These are phyloP conservation scores for Aristolochia californica DNA, from an alignment of 164 flowering plant species.

Conservation along the genomic window DNA sequence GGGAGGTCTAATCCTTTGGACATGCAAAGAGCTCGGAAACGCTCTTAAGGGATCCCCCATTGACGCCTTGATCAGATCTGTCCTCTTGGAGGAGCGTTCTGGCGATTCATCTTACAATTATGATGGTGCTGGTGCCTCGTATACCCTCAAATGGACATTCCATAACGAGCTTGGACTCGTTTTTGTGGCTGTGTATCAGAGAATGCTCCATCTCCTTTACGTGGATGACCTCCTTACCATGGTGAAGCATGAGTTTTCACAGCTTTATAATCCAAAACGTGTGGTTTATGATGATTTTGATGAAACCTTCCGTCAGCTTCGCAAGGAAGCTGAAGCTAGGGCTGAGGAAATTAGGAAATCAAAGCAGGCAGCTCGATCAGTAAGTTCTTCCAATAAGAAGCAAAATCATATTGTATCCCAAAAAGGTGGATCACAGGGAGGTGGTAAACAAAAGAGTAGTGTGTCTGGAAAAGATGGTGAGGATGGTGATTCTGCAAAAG, in stretches of 20 bases:
- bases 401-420: conserved; percentile 31
- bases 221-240: conserved; percentile 80
- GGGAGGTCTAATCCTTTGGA: conserved; percentile 97
- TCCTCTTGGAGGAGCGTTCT: conserved; percentile 90
- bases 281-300: conserved; percentile 66
- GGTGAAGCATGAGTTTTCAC: conserved; percentile 75
- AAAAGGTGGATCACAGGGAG: conserved; percentile 32
- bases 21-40: conserved; percentile 84
- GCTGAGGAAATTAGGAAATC: conserved; percentile 76
- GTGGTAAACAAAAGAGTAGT: conserved; percentile 31
- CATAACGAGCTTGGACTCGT: conserved; percentile 90
- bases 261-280: conserved; percentile 67
- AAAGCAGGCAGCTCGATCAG: conserved; percentile 44
- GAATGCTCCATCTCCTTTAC: conserved; percentile 70
- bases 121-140: conserved; percentile 71
- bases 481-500: conserved; percentile 38
- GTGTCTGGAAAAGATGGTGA: conserved; percentile 40
- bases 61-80: conserved; percentile 82
- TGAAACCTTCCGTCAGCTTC: conserved; percentile 72
- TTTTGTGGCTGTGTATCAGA: conserved; percentile 89
- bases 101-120: conserved; percentile 74
- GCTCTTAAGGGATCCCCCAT: conserved; percentile 90
- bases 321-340: conserved; percentile 76
- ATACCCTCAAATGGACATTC: conserved; percentile 91
- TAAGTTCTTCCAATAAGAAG: conserved; percentile 29